Evolutionary conservation across 2,329 filamentous ascomycete species (phyloP).

Genomic region (Microdochium bolleyi): DNA sequence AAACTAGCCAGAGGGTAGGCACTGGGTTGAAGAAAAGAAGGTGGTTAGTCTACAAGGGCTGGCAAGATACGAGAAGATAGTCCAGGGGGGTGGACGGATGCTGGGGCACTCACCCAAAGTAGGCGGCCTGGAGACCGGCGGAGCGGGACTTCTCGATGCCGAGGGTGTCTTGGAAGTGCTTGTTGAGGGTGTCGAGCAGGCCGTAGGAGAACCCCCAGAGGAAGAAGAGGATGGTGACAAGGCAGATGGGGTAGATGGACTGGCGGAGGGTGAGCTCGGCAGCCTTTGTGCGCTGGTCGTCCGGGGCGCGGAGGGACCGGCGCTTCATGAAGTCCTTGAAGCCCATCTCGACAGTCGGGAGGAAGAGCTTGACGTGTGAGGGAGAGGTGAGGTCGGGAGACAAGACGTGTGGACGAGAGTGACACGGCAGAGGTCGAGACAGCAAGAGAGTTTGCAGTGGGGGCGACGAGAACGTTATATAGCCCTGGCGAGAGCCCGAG

Average conservation of each 20-base stretch:
- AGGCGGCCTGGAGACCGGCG: conserved; percentile 54
- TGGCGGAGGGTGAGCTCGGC: conserved; percentile 58
- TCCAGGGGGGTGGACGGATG: background rate
- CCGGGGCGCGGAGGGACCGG: conserved; percentile 28
- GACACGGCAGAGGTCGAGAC: too few species aligned
- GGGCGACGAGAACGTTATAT: too few species aligned
- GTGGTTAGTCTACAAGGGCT: background rate
- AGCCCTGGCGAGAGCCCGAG: too few species aligned
- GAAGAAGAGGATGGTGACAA: conserved; percentile 61
- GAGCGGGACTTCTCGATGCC: conserved; percentile 47
- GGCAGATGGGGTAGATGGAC: conserved; percentile 56
- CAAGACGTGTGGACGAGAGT: too few species aligned
- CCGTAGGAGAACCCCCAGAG: conserved; percentile 55
- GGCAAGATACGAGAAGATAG: too few species aligned
- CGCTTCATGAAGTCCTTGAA: conserved; percentile 34
- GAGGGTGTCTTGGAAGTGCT: conserved; percentile 49
- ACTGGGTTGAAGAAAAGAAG: conserved; percentile 21
- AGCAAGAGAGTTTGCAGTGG: too few species aligned
- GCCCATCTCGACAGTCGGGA: conserved; percentile 23
- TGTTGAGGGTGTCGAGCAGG: conserved; percentile 41
- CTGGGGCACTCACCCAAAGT: conserved; percentile 44
- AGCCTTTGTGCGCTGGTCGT: conserved; percentile 40
- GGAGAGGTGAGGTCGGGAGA: too few species aligned
- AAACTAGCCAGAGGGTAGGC: conserved; percentile 65
- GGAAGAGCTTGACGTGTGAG: background rate